Evolutionary conservation across 805 yeast genomes (phyloP), one percentile per base, ranked within the genome.

Genomic region (Barnettozyma californica): DNA sequence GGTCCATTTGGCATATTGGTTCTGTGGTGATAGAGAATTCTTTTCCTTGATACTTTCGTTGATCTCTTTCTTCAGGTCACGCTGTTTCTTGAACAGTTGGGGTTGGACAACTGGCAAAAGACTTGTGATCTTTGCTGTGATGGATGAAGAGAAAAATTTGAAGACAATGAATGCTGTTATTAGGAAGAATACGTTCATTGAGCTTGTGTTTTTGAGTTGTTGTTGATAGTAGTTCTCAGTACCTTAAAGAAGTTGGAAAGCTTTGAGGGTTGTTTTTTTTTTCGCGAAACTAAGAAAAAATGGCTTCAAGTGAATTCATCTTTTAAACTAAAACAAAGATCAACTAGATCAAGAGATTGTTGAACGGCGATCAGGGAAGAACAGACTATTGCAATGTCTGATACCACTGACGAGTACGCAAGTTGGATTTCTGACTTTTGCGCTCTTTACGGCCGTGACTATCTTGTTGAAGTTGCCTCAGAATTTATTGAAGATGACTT

Each of bases 401-500:
- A 55, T 34, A 45, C 60, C 1, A 46, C 56, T 54, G 78, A 74
- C 47, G 81, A 76, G 51, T 74, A 71, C 55, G 73, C 75, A 47
- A 77, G 80, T 21, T 77, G 81, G 81, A 74, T 77, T 53, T 72
- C 74, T 56, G 78, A 75, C 58, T 76, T 72, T 62, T 76, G 81
- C 58, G 73, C 74, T 37, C 63, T 73, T 20, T 77, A 75, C 55
- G 82, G 81, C 29, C 80, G 89, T 62, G 95, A 94, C 62, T 92
- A 83, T 65, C 90, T 90, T 66, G 95, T 91, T 40, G 95, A 91
- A 57, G 96, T 94, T 6, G 77, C 90, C 1, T 89, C 87, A 43
- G 97, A 89, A 44, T 94, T 90, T 66, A 88, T 94, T 52, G 97
- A 91, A 59, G 99, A 94, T 67, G 98, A 94, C 57, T 94, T 94